Evolutionary conservation across 129 eudicot species (phyloP).

Genomic region (Silybum marianum): DNA sequence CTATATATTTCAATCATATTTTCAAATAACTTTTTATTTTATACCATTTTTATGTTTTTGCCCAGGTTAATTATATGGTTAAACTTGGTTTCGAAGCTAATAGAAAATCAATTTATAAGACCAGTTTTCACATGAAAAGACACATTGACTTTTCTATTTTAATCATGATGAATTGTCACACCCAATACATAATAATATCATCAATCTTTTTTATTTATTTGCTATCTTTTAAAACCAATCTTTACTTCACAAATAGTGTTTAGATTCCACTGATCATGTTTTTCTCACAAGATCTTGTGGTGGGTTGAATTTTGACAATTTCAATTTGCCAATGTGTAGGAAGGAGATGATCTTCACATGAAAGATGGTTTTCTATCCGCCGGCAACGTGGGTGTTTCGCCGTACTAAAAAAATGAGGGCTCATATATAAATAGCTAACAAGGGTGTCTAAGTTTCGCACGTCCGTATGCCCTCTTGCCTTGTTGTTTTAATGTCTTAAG

Average conservation of each 20-base stretch:
- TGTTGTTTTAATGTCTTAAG: not conserved
- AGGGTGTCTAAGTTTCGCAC: not conserved
- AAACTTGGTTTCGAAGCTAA: not conserved
- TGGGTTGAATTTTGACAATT: not conserved
- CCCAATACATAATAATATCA: not conserved
- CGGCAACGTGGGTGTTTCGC: slow-evolving; percentile 24
- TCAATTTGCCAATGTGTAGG: slow-evolving; percentile 4
- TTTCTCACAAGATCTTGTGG: not conserved
- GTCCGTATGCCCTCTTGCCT: slow-evolving; percentile 1
- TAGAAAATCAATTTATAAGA: not conserved
- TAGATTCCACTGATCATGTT: not conserved
- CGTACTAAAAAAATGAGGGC: slow-evolving; percentile 18
- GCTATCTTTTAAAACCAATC: not conserved
- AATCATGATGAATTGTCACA: not conserved
- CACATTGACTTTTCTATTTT: not conserved
- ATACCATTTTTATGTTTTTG: not conserved
- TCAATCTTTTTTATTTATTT: too few relatives aligned
- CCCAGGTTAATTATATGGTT: not conserved
- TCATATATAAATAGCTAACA: slow-evolving; percentile 4
- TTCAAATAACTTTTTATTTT: too few relatives aligned
- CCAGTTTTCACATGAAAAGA: not conserved
- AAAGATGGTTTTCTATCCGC: slow-evolving; percentile 22
- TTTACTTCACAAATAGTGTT: not conserved
- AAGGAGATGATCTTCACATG: slow-evolving; percentile 22
- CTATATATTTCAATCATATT: too few relatives aligned